Percentiles rank a stretch among this genome's conserved stretches.
These are phyloP conservation scores for Cicer judaicum DNA, from an alignment of 306 rosid genomes.

Conservation along the genomic window DNA sequence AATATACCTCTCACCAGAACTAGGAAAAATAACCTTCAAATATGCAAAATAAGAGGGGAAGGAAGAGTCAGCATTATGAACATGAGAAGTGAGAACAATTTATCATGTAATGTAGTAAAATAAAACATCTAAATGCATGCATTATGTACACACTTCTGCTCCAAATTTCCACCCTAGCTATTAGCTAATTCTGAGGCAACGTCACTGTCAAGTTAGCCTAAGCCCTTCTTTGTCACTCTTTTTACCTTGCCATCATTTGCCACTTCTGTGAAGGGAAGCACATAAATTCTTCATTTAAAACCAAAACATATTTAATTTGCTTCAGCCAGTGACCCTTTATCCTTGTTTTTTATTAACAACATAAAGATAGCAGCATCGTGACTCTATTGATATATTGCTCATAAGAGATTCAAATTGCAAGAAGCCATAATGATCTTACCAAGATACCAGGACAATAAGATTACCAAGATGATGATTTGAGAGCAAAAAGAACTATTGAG, in stretches of 20 bases:
- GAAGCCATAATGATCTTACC: slow-evolving; percentile 26
- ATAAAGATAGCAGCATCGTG: slow-evolving; percentile 26
- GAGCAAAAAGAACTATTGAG: slow-evolving; percentile 15
- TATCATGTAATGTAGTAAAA: slow-evolving; percentile 12
- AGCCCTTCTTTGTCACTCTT: slow-evolving; percentile 7
- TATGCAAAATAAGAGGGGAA: slow-evolving; percentile 21
- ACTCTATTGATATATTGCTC: not conserved
- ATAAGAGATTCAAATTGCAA: slow-evolving; percentile 34
- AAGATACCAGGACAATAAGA: slow-evolving; percentile 6
- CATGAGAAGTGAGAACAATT: slow-evolving; percentile 2
- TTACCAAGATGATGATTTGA: slow-evolving; percentile 6
- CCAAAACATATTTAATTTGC: slow-evolving; percentile 28
- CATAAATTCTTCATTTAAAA: slow-evolving; percentile 1
- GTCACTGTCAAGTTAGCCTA: slow-evolving; percentile 8
- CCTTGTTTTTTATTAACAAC: slow-evolving; percentile 23
- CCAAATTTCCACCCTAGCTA: slow-evolving; percentile 18
- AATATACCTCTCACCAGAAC: slow-evolving; percentile 93
- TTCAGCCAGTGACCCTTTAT: slow-evolving; percentile 17
- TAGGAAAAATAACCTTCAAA: slow-evolving; percentile 83
- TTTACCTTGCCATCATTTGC: slow-evolving; percentile 13
- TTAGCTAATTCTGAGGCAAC: slow-evolving; percentile 1
- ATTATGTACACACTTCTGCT: not conserved
- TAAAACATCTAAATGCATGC: slow-evolving; percentile 26
- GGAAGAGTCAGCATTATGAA: slow-evolving; percentile 33
- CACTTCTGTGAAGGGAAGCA: slow-evolving; percentile 35